Conservation (phyloP, 495 filamentous ascomycete species). For the Aspergillus homomorphus region DNA sequence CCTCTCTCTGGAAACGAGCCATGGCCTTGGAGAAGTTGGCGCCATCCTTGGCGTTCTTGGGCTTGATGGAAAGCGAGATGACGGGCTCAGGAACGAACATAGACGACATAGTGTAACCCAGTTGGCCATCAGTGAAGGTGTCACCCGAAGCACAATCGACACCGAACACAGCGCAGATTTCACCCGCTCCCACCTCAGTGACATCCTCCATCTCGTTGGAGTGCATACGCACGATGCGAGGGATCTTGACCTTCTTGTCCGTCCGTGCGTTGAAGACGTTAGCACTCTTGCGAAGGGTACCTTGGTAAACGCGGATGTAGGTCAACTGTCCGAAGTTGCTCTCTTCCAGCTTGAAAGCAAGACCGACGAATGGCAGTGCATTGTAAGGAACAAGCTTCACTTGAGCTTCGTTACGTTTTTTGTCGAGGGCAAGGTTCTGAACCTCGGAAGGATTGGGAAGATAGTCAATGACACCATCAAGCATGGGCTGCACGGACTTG, state of each 20-base stretch:
- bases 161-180: conserved; percentile 98
- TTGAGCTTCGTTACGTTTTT: conserved; percentile 67
- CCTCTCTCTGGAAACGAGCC: conserved; percentile 97
- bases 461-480: conserved; percentile 95
- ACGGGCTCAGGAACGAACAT: conserved; percentile 99
- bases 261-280: conserved; percentile 91
- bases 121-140: conserved; percentile 90
- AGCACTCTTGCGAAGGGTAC: conserved; percentile 78
- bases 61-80: conserved; percentile 95
- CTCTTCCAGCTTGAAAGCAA: conserved; percentile 99
- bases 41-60: conserved; percentile 88
- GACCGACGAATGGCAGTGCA: conserved; percentile 86
- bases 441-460: conserved; percentile 92
- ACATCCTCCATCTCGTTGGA: conserved; percentile 99
- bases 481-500: conserved; percentile 93
- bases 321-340: conserved; percentile 98
- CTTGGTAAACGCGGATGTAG: conserved; percentile 98
- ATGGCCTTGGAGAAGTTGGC: conserved; percentile 98
- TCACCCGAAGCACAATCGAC: conserved; percentile 98
- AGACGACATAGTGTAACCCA: conserved; percentile 95
- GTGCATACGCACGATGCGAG: conserved; percentile 98
- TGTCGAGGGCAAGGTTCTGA: conserved; percentile 85
- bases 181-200: conserved; percentile 84
- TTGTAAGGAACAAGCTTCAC: conserved; percentile 91
- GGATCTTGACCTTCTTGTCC: conserved; percentile 94